A percentile compares a stretch with the other conserved stretches of the same genome.
Conservation (phyloP, 441 rosid species). For the Pelargonium australe region DNA sequence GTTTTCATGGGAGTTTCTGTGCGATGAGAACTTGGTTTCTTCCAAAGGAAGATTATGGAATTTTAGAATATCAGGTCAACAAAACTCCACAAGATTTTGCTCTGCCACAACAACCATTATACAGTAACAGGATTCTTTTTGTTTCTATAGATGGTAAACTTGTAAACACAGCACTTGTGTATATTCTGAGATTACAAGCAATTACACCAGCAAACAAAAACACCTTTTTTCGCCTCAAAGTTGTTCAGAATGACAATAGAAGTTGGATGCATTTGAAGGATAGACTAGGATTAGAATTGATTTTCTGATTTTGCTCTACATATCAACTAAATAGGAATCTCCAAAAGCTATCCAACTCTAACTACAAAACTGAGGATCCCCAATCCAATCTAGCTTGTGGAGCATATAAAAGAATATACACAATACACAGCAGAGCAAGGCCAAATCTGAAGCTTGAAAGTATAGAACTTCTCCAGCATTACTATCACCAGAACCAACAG, state of each 20-base stretch:
- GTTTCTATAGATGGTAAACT: too few relatives aligned
- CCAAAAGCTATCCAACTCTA: too few relatives aligned
- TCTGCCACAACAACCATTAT: conserved; percentile 27
- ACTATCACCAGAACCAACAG: conserved; percentile 18
- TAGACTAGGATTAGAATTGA: background rate
- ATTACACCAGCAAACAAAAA: too few relatives aligned
- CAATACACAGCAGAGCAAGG: background rate
- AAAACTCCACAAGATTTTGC: conserved; percentile 61
- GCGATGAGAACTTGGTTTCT: conserved; percentile 52
- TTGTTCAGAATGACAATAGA: too few relatives aligned
- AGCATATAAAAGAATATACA: background rate
- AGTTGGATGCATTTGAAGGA: too few relatives aligned
- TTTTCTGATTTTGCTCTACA: too few relatives aligned
- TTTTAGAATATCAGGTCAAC: conserved; percentile 33
- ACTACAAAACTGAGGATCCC: conserved; percentile 1
- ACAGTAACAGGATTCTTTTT: conserved; percentile 17
- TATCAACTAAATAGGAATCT: too few relatives aligned
- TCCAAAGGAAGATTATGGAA: conserved; percentile 52
- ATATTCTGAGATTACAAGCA: too few relatives aligned
- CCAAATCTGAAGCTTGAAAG: background rate
- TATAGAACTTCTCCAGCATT: conserved; percentile 11
- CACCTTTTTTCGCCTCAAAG: too few relatives aligned
- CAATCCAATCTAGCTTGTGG: background rate
- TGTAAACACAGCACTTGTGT: too few relatives aligned
- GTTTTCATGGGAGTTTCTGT: conserved; percentile 64